Base-by-base conservation (phyloP, 805 yeast species). In the Teunomyces barrocoloradensis region DNA sequence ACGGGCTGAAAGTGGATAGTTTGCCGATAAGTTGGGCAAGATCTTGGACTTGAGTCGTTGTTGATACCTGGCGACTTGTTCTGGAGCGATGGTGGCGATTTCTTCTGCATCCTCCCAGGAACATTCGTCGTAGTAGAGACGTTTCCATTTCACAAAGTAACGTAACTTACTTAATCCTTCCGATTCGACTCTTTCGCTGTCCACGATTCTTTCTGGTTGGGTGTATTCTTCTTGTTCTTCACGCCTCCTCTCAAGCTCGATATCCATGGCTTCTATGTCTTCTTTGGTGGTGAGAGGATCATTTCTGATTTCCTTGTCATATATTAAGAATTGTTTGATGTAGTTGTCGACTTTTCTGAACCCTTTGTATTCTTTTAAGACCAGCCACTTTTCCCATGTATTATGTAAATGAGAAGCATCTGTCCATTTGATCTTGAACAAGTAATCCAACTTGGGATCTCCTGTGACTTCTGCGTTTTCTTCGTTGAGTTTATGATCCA, bases 81-180 rank as follows among this genome's bases (percentile, higher is more conserved):
- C 80, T 0, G 97, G 97, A 2, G 96, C 89, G 35, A 87, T 65
- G 51, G 81, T 79, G 2, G 94, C 97, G 54, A 94, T 89, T 53
- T 81, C 85, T 44, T 84, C 85, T 1, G 97, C 97, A 54, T 82
- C 80, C 68, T 94, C 99, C 98, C 98, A 94, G 4, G 98, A 89
- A 49, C 96, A 89, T 57, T 88, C 96, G 66, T 95, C 98, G 61
- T 94, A 94, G 58, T 90, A 87, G 23, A 94, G 76, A 46, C 98
- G 79, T 61, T 83, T 85, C 99, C 99, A 94, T 66, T 94, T 94
- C 51, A 91, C 92, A 51, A 85, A 80, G 65, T 94, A 94, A 61
- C 84, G 85, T 52, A 94, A 74, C 46, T 79, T 83, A 18, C 85
- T 81, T 27, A 76, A 77, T 34, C 87, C 90, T 45, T 75, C 79